Evolutionary conservation across 139 green algal species (phyloP).

Genomic region (Picochlorum sp.): DNA sequence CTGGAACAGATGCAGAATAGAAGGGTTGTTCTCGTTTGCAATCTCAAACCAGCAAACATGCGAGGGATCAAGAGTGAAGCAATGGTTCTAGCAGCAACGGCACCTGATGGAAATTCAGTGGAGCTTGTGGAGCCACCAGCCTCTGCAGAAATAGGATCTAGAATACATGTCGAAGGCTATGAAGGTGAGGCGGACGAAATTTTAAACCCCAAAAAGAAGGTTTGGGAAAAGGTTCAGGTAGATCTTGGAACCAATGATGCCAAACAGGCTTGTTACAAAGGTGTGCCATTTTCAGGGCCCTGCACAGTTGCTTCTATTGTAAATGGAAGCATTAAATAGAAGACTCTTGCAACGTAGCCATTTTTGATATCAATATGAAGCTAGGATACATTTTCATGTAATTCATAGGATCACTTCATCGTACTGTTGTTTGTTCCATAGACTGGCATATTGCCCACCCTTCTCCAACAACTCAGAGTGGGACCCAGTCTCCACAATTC

Average conservation of each 20-base stretch:
- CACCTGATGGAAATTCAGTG: slow-evolving; percentile 51
- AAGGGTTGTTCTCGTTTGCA: slow-evolving; percentile 73
- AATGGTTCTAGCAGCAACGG: slow-evolving; percentile 84
- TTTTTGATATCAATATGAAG: no score
- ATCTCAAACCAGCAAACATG: slow-evolving; percentile 93
- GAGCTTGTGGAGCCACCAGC: slow-evolving; percentile 79
- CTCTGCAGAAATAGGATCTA: slow-evolving; percentile 56
- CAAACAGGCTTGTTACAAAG: slow-evolving; percentile 62
- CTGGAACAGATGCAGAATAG: slow-evolving; percentile 61
- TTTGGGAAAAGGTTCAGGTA: slow-evolving; percentile 56
- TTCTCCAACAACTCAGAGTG: slow-evolving; percentile 64
- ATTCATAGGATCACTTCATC: neutral
- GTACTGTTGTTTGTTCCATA: slow-evolving; percentile 45
- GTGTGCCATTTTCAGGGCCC: slow-evolving; percentile 47
- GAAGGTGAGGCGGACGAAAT: slow-evolving; percentile 63
- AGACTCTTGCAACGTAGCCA: neutral
- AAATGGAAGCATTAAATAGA: slow-evolving; percentile 46
- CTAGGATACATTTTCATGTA: no score
- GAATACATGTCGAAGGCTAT: slow-evolving; percentile 61
- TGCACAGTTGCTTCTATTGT: slow-evolving; percentile 45
- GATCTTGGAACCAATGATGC: slow-evolving; percentile 51
- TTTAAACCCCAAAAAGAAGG: slow-evolving; percentile 87
- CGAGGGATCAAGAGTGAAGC: slow-evolving; percentile 69
- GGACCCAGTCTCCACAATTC: slow-evolving; percentile 68
- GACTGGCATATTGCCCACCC: slow-evolving; percentile 59